Evolutionary conservation across 2,329 filamentous ascomycete species (phyloP).

Genomic region (Ophiocordyceps camponoti-leonardi): DNA sequence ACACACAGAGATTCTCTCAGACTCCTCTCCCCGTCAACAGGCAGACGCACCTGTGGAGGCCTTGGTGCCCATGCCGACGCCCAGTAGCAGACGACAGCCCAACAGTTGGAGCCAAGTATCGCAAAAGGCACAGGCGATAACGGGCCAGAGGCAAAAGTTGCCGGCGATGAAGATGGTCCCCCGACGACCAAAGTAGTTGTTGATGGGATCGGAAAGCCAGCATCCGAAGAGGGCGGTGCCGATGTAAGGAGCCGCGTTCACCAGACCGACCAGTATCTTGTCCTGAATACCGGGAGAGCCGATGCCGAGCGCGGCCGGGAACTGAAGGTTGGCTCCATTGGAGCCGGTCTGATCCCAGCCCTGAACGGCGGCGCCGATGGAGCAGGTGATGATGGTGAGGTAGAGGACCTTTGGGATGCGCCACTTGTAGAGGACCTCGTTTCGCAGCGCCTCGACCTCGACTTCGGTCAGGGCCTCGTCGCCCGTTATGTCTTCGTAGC

Average conservation of each 20-base stretch:
- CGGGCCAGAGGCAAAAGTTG: slow-evolving; percentile 51
- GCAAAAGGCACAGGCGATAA: slow-evolving; percentile 54
- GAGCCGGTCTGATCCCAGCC: slow-evolving; percentile 52
- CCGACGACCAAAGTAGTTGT: slow-evolving; percentile 23
- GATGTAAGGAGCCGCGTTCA: slow-evolving; percentile 42
- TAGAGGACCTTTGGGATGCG: slow-evolving; percentile 43
- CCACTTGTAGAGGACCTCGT: slow-evolving; percentile 53
- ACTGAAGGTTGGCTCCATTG: slow-evolving; percentile 46
- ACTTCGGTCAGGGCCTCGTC: slow-evolving; percentile 38
- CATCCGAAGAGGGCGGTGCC: slow-evolving; percentile 34
- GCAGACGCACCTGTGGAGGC: slow-evolving; percentile 34
- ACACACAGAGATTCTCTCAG: too few relatives aligned
- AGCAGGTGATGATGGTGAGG: slow-evolving; percentile 50
- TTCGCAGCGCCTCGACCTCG: slow-evolving; percentile 40
- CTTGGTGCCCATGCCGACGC: slow-evolving; percentile 64
- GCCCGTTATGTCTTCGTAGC: slow-evolving; percentile 41
- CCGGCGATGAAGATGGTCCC: slow-evolving; percentile 55
- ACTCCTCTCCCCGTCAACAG: too few relatives aligned
- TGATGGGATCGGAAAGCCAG: slow-evolving; percentile 51
- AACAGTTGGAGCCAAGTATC: slow-evolving; percentile 58
- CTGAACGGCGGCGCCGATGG: slow-evolving; percentile 52
- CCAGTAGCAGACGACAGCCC: slow-evolving; percentile 52
- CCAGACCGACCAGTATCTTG: slow-evolving; percentile 41
- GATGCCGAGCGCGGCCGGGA: slow-evolving; percentile 33
- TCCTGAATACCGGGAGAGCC: slow-evolving; percentile 16